Evolutionary conservation across 2,329 filamentous ascomycete species (phyloP).

Genomic region (Ramichloridium luteum): DNA sequence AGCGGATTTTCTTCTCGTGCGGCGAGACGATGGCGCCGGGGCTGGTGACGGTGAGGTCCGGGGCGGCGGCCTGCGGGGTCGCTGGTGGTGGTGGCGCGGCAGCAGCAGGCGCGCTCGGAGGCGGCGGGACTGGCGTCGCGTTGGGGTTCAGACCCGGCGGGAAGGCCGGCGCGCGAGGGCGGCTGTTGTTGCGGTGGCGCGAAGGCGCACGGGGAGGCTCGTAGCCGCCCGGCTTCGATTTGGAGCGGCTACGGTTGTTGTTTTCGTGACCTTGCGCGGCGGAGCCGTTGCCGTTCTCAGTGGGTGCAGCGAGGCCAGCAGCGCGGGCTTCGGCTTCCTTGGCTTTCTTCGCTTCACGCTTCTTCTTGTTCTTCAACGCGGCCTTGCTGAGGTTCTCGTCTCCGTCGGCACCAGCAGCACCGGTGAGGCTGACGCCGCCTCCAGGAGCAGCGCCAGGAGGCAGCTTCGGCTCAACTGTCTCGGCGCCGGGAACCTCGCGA

Average conservation of each 20-base stretch:
- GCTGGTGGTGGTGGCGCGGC: constrained; percentile 3
- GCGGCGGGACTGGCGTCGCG: constrained; percentile 19
- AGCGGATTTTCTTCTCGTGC: constrained; percentile 89
- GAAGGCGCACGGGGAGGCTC: constrained; percentile 19
- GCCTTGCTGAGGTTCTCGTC: constrained; percentile 71
- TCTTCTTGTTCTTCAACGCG: constrained; percentile 96
- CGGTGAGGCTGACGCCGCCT: constrained; percentile 51
- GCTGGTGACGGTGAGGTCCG: constrained; percentile 43
- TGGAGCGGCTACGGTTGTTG: constrained; percentile 23
- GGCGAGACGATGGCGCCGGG: constrained; percentile 46
- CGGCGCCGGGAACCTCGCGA: constrained; percentile 77
- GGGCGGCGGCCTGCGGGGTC: constrained; percentile 17
- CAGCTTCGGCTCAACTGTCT: constrained; percentile 47
- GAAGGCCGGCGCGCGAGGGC: constrained; percentile 13
- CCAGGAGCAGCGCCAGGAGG: constrained; percentile 59
- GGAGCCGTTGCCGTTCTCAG: constrained; percentile 30
- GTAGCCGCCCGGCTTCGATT: constrained; percentile 13
- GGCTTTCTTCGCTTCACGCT: constrained; percentile 82
- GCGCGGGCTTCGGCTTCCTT: constrained; percentile 62
- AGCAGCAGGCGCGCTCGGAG: constrained; percentile 6
- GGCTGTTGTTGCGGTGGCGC: constrained; percentile 15
- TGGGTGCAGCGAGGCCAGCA: constrained; percentile 32
- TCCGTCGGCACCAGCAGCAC: constrained; percentile 35
- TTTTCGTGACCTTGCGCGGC: constrained; percentile 16
- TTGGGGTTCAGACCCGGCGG: constrained; percentile 26